Percentiles rank a stretch among this genome's conserved stretches.
Conservation (phyloP, 345 rosid species). For the Salix purpurea region DNA sequence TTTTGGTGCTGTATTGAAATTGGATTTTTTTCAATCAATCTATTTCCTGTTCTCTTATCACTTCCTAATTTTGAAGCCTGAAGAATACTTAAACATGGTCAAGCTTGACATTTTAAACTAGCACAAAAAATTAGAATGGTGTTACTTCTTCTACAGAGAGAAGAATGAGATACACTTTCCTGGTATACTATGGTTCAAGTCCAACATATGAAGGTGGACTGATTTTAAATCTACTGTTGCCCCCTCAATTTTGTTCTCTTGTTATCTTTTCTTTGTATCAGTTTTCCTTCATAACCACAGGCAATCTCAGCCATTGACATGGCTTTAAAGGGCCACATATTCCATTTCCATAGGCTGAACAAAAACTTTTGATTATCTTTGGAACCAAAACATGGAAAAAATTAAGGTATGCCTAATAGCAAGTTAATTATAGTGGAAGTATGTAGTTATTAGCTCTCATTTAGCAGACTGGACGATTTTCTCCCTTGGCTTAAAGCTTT, state of each 20-base stretch:
- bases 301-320: background rate
- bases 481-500: background rate
- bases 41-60: background rate
- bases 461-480: no score
- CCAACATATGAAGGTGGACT: background rate
- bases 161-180: background rate
- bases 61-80: no score
- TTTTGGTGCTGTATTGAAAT: constrained; percentile 7
- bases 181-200: background rate
- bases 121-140: background rate
- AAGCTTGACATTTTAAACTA: background rate
- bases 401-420: background rate
- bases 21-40: background rate
- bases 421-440: background rate
- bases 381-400: no score
- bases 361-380: background rate
- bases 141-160: background rate
- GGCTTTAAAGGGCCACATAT: background rate
- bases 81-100: background rate
- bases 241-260: background rate
- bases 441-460: no score
- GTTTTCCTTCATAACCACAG: background rate
- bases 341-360: background rate
- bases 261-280: background rate
- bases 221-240: background rate